Conservation (phyloP, 2,329 filamentous ascomycete genomes). For the Berkeleyomyces basicola region DNA sequence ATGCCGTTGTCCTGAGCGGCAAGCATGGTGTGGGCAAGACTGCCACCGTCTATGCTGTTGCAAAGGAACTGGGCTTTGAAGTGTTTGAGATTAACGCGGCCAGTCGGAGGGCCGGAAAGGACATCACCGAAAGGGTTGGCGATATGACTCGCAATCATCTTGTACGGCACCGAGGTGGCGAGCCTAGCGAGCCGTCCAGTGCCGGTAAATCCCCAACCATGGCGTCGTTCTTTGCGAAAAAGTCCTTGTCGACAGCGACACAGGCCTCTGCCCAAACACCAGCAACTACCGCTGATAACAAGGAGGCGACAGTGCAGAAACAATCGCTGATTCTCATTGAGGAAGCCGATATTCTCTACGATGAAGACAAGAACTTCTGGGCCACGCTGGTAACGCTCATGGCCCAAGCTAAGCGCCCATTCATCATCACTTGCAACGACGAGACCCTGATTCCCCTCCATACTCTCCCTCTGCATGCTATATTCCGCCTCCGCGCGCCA, state of each 20-base stretch:
- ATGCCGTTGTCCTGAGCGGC: conserved; percentile 76
- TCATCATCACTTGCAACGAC: conserved; percentile 90
- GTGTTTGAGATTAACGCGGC: conserved; percentile 88
- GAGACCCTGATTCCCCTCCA: conserved; percentile 65
- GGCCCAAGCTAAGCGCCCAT: conserved; percentile 70
- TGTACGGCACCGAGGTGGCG: conserved; percentile 35
- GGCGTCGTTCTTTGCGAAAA: conserved; percentile 17
- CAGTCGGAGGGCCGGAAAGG: conserved; percentile 69
- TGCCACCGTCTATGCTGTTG: conserved; percentile 77
- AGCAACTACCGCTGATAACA: conserved; percentile 21
- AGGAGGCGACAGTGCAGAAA: conserved; percentile 42
- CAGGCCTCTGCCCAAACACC: conserved; percentile 17
- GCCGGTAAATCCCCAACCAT: conserved; percentile 13
- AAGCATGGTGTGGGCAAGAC: conserved; percentile 87
- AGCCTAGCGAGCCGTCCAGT: background rate
- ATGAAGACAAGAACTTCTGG: conserved; percentile 96
- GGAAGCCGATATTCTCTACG: conserved; percentile 84
- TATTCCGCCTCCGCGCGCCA: conserved; percentile 58
- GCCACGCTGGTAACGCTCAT: conserved; percentile 62
- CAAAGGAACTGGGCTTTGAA: conserved; percentile 81
- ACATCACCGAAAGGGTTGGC: conserved; percentile 79
- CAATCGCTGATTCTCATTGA: conserved; percentile 90
- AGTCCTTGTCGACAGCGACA: conserved; percentile 18
- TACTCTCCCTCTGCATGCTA: conserved; percentile 63
- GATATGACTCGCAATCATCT: conserved; percentile 96